phyloP scores from a whole-genome alignment of 306 rosid species.

The Gillenia trifoliata region DNA sequence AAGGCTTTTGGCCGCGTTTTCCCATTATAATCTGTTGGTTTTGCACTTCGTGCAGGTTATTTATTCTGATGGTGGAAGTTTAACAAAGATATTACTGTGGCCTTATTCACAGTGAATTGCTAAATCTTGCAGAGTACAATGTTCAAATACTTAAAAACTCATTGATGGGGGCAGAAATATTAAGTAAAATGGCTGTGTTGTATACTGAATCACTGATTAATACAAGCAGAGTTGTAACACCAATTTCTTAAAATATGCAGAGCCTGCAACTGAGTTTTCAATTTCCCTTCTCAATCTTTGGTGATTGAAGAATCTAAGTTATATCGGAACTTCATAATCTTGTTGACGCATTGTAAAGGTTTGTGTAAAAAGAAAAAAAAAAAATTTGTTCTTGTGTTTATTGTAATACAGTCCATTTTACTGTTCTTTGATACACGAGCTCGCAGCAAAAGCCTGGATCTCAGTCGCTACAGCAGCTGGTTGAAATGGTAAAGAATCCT shows the following conservation, averaged over 20 bases:
- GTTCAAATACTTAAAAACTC: conserved; percentile 95
- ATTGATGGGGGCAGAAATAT: conserved; percentile 97
- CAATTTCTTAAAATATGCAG: conserved; percentile 47
- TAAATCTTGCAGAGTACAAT: conserved; percentile 94
- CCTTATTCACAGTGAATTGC: conserved; percentile 76
- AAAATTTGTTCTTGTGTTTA: not conserved
- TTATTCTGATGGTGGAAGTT: conserved; percentile 89
- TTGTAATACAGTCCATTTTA: conserved; percentile 1
- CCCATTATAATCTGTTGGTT: not conserved
- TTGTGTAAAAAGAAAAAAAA: conserved; percentile 13
- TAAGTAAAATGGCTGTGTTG: conserved; percentile 34
- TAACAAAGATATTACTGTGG: conserved; percentile 89
- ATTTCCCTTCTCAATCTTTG: conserved; percentile 77
- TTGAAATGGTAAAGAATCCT: conserved; percentile 86
- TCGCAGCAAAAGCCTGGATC: conserved; percentile 88
- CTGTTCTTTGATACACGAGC: conserved; percentile 47
- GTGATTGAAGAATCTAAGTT: conserved; percentile 70
- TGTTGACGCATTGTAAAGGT: conserved; percentile 93
- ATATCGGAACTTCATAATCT: conserved; percentile 97
- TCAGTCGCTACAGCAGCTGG: conserved; percentile 75
- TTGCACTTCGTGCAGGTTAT: conserved; percentile 58
- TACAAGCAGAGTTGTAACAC: conserved; percentile 19
- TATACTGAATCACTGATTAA: not conserved
- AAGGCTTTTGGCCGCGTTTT: not conserved
- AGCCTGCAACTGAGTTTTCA: conserved; percentile 82